A percentile compares a stretch with the other conserved stretches of the same genome.
Evolutionary conservation across 75 land plant species (phyloP).

Genomic region (Picea glauca): DNA sequence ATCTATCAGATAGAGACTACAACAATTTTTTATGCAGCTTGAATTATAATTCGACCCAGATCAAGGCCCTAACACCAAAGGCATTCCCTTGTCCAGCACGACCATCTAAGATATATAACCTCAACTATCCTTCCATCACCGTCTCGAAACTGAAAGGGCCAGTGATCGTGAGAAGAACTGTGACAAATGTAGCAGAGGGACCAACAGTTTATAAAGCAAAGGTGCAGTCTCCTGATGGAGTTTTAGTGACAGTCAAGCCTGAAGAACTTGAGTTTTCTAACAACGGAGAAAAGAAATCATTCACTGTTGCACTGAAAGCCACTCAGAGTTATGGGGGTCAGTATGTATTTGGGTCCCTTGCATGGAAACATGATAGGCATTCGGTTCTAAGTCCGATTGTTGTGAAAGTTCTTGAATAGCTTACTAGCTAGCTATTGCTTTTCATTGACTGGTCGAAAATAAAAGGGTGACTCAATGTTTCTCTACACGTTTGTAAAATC

Average conservation of each 20-base stretch:
- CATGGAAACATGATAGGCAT: conserved; percentile 59
- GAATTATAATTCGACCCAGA: conserved; percentile 27
- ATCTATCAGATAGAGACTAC: conserved; percentile 34
- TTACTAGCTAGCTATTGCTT: too few species aligned
- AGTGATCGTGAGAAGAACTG: conserved; percentile 26
- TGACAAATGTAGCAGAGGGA: conserved; percentile 59
- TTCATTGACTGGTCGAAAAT: too few species aligned
- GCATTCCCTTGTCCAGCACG: conserved; percentile 22
- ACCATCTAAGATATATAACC: conserved; percentile 16
- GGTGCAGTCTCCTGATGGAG: conserved; percentile 23
- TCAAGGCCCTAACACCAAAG: background rate
- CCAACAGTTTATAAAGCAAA: conserved; percentile 28
- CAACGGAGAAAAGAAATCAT: conserved; percentile 32
- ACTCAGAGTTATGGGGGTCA: background rate
- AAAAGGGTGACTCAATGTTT: too few species aligned
- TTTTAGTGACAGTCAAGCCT: conserved; percentile 40
- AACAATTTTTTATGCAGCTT: conserved; percentile 40
- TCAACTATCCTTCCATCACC: conserved; percentile 77
- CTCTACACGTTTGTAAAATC: too few species aligned
- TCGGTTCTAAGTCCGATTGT: conserved; percentile 59
- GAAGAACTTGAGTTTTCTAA: conserved; percentile 22
- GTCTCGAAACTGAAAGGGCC: conserved; percentile 22
- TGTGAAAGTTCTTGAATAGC: background rate
- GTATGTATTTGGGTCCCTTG: conserved; percentile 46
- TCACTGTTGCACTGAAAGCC: conserved; percentile 22